phyloP scores from a whole-genome alignment of 1,284 basidiomycete species.

The Ceratobasidium sp. region DNA sequence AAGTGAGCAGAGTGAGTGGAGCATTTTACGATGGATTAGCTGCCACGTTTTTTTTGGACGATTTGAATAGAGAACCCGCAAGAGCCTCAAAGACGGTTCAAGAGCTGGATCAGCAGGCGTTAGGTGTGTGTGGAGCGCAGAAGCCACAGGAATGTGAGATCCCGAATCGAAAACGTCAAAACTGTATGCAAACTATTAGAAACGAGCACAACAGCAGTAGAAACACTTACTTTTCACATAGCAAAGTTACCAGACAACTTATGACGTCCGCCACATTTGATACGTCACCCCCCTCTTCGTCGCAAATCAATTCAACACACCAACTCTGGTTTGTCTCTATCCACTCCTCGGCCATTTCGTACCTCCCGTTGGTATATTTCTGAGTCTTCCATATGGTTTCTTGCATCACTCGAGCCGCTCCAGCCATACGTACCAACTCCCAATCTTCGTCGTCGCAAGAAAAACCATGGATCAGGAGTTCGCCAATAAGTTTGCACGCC shows the following conservation, averaged over 20 bases:
- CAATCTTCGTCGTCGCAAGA: conserved; percentile 70
- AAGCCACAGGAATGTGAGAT: conserved; percentile 72
- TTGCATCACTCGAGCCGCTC: conserved; percentile 77
- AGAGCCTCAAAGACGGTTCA: conserved; percentile 77
- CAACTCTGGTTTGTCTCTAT: conserved; percentile 83
- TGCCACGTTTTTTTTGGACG: conserved; percentile 76
- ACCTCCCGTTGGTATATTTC: conserved; percentile 58
- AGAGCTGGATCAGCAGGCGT: conserved; percentile 80
- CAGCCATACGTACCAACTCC: conserved; percentile 82
- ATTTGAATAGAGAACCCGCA: conserved; percentile 77
- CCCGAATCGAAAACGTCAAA: conserved; percentile 66
- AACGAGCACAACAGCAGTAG: conserved; percentile 12
- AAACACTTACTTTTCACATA: conserved; percentile 67
- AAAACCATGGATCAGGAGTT: background rate
- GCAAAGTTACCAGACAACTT: conserved; percentile 77
- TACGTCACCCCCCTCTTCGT: conserved; percentile 64
- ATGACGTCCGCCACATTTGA: conserved; percentile 87
- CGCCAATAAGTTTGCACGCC: background rate
- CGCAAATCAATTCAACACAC: conserved; percentile 81
- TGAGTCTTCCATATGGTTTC: conserved; percentile 61
- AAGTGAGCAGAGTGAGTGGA: conserved; percentile 76
- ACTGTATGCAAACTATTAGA: background rate
- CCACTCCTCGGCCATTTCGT: conserved; percentile 78
- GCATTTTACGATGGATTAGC: conserved; percentile 76
- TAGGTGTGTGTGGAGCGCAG: conserved; percentile 80